Evolutionary conservation across 1,139 yeast genomes (phyloP), one percentile per base, ranked within the genome.

Genomic region (Sugiyamaella paludigena): DNA sequence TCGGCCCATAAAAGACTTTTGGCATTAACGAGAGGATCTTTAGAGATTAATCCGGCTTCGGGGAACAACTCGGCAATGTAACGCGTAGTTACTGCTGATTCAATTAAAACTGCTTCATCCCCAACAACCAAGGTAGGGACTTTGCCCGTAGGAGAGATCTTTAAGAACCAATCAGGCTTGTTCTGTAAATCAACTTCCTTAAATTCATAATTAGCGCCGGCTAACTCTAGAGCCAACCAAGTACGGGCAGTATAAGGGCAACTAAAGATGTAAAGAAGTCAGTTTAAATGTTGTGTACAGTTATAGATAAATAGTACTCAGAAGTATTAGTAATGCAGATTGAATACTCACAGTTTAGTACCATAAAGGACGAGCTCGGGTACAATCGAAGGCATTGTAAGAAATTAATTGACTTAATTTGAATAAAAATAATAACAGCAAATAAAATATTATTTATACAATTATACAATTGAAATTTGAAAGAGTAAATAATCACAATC

Each of bases 231-330:
- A 7, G 62, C 63, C 29, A 59, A 48, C 63, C 62, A 59, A 15
- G 65, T 58, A 26, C 65, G 55, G 19, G 59, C 61, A 9, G 65
- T 63, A 58, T 59, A 61, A 5, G 65, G 65, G 43, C 65, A 52
- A 12, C 51, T 50, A 15, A 15, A 6, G 19, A 27, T 3, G 5
- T 3, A 19, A 5, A 19, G 24, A 19, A 19, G 24, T 19, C 5
- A 19, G 24, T n/a, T n/a, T n/a, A n/a, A 19, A 5, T 19, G 3
- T 19, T 19, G 5, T 3, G 5, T 4, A 19, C 24, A 19, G 24
- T 19, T 19, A 19, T 19, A 19, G n/a, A 19, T 19, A 4, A 5
- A 5, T 19, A 3, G 5, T 19, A 19, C 24, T 3, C 5, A 19
- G 5, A 19, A 19, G 24, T 19, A 19, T 3, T 19, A 19, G 24